Conservation (phyloP, 257 asterid species). For the Rubia yunnanensis region DNA sequence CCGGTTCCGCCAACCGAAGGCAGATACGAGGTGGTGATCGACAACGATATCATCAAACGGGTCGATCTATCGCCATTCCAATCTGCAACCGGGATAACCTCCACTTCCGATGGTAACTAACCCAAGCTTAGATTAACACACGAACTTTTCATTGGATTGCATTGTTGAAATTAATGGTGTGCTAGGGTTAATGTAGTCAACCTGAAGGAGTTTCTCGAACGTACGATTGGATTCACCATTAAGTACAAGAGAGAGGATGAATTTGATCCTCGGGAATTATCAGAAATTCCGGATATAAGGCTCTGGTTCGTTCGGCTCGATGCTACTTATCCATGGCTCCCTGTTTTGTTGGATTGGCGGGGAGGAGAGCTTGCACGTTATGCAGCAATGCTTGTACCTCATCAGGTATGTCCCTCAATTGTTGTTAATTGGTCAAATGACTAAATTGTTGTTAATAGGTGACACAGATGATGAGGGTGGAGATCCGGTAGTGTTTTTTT, state of each 20-base stretch:
- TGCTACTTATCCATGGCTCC: slow-evolving; percentile 76
- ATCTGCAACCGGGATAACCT: slow-evolving; percentile 39
- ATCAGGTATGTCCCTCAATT: no score
- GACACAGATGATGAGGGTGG: no score
- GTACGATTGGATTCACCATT: slow-evolving; percentile 67
- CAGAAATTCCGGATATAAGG: slow-evolving; percentile 79
- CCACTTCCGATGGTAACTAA: slow-evolving; percentile 34
- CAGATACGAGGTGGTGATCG: slow-evolving; percentile 58
- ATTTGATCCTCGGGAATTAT: slow-evolving; percentile 61
- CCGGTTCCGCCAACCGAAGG: slow-evolving; percentile 71
- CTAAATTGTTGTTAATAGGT: no score
- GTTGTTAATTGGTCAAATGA: no score
- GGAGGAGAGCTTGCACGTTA: slow-evolving; percentile 94
- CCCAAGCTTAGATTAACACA: background rate
- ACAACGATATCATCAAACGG: slow-evolving; percentile 39
- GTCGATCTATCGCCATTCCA: slow-evolving; percentile 60
- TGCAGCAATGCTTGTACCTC: slow-evolving; percentile 90
- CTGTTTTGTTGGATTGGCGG: slow-evolving; percentile 78
- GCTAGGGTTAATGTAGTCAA: slow-evolving; percentile 25
- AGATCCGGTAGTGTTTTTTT: no score
- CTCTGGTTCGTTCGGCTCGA: slow-evolving; percentile 78
- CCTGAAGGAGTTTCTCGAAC: slow-evolving; percentile 53
- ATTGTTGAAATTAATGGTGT: background rate
- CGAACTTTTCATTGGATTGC: background rate
- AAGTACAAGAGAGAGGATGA: slow-evolving; percentile 57